Percentiles rank a stretch among this genome's conserved stretches.
phyloP scores from a whole-genome alignment of 2,329 filamentous ascomycete genomes.

The Cryphonectria nitschkei region DNA sequence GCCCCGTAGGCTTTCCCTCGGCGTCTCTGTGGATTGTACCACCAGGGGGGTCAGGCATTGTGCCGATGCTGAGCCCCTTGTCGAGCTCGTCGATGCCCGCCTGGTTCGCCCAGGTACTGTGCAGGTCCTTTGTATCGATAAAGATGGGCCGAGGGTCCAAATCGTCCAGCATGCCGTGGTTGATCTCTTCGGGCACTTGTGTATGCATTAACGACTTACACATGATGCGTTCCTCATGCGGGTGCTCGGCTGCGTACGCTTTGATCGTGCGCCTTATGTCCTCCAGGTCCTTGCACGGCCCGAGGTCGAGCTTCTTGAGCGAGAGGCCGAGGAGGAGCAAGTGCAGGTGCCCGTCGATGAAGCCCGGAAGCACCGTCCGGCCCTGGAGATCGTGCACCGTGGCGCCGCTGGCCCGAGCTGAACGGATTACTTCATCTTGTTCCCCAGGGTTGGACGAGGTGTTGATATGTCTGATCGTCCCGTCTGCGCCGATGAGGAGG shows the following conservation, averaged over 20 bases:
- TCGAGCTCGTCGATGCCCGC: slow-evolving; percentile 55
- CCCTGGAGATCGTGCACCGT: slow-evolving; percentile 42
- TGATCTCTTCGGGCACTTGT: slow-evolving; percentile 55
- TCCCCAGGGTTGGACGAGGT: slow-evolving; percentile 34
- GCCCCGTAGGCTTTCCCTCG: slow-evolving; percentile 50
- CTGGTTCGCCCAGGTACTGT: slow-evolving; percentile 60
- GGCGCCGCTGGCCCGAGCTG: slow-evolving; percentile 34
- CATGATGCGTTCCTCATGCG: slow-evolving; percentile 50
- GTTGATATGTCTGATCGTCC: slow-evolving; percentile 43
- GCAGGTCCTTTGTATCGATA: slow-evolving; percentile 60
- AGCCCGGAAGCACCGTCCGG: slow-evolving; percentile 54
- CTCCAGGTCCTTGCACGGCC: slow-evolving; percentile 48
- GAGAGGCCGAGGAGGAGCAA: slow-evolving; percentile 59
- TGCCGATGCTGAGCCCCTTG: slow-evolving; percentile 50
- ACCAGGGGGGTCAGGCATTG: slow-evolving; percentile 52
- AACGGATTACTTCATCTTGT: slow-evolving; percentile 31
- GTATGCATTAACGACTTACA: slow-evolving; percentile 59
- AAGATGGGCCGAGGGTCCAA: slow-evolving; percentile 56
- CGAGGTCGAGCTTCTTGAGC: slow-evolving; percentile 54
- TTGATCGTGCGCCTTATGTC: slow-evolving; percentile 54
- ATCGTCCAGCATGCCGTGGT: slow-evolving; percentile 55
- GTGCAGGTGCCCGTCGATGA: slow-evolving; percentile 63
- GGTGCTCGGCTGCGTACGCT: slow-evolving; percentile 49
- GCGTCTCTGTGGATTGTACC: slow-evolving; percentile 55
- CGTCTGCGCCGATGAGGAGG: slow-evolving; percentile 40